Conservation (phyloP, 2,329 filamentous ascomycete genomes). For the Zasmidium citrigriseum region DNA sequence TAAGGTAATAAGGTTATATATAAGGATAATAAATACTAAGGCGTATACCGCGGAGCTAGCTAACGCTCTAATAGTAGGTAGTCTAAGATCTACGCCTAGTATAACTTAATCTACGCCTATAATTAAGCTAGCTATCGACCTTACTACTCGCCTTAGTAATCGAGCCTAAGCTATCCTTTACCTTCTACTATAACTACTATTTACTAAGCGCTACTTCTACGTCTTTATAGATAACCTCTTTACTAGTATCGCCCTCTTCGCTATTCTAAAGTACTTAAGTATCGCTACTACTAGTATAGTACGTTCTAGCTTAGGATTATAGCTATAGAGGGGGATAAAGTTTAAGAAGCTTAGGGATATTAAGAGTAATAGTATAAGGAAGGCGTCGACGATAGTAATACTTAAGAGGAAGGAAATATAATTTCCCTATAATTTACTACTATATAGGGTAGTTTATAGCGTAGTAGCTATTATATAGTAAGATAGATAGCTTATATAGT, state of each 20-base stretch:
- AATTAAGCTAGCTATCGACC: background rate
- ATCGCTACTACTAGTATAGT: background rate
- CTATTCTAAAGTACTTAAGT: background rate
- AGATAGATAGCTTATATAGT: background rate
- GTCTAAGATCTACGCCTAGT: background rate
- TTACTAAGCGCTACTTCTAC: background rate
- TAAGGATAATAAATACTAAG: too few species aligned
- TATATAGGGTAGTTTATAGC: background rate
- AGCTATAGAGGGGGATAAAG: background rate
- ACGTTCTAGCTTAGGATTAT: background rate
- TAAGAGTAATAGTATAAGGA: too few species aligned
- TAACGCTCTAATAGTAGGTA: constrained; percentile 1
- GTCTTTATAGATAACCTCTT: background rate
- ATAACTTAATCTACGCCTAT: too few species aligned
- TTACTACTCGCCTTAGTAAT: background rate
- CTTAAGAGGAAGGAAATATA: background rate
- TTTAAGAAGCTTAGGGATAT: background rate
- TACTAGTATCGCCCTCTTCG: background rate
- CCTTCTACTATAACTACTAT: background rate
- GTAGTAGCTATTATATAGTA: background rate
- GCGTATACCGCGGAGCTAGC: too few species aligned
- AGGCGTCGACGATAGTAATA: background rate
- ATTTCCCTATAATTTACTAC: background rate
- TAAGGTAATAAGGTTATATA: background rate
- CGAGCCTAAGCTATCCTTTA: background rate